Conservation (phyloP, 169 alveolate genomes). For the Eimeria tenella region DNA sequence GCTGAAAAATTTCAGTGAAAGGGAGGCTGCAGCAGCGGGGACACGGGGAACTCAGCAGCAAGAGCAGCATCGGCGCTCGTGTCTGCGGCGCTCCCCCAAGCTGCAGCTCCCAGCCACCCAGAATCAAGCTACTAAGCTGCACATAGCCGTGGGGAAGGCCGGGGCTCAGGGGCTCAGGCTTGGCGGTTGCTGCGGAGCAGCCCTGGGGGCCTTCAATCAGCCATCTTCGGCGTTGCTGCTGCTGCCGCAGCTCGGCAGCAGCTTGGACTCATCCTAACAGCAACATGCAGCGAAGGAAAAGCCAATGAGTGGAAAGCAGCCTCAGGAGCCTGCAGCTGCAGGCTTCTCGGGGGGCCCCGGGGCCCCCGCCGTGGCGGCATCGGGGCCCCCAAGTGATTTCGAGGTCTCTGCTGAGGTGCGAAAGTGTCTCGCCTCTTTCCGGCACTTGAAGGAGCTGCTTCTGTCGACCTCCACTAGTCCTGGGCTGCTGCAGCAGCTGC, state of each 20-base stretch:
- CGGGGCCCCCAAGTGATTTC: background rate
- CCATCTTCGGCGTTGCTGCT: background rate
- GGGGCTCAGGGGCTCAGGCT: background rate
- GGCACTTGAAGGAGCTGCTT: slow-evolving; percentile 66
- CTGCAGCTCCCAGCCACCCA: background rate
- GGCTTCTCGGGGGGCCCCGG: background rate
- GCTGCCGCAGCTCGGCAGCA: background rate
- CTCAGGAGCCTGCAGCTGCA: slow-evolving; percentile 7
- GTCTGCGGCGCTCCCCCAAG: background rate
- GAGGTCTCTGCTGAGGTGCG: slow-evolving; percentile 69
- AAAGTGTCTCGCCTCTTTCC: slow-evolving; percentile 70
- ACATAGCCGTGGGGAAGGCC: background rate
- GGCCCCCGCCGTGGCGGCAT: background rate
- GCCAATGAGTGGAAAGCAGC: slow-evolving; percentile 24
- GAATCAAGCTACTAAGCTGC: background rate
- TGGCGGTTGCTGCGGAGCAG: background rate
- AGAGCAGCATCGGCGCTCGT: background rate
- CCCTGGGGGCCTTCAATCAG: background rate
- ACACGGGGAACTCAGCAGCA: background rate
- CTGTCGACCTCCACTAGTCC: slow-evolving; percentile 36
- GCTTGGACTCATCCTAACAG: background rate
- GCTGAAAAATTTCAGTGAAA: no score
- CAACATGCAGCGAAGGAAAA: background rate
- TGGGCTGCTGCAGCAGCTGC: slow-evolving; percentile 65
- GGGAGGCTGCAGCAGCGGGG: background rate